These are phyloP conservation scores for Pichia thaimueangensis DNA, from an alignment of 805 yeast species.

Conservation along the genomic window DNA sequence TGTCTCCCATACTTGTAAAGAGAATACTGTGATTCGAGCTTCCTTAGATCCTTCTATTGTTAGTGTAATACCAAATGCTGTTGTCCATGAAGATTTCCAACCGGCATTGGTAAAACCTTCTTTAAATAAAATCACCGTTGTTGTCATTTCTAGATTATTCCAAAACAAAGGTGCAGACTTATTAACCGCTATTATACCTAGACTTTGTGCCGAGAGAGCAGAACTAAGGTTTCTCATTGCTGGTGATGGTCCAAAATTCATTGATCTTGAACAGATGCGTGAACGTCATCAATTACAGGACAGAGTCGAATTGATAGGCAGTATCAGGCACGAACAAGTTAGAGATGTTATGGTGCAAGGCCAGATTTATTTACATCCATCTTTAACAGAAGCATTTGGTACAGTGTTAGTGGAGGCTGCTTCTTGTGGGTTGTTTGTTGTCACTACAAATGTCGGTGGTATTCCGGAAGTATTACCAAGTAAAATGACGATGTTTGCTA, in stretches of 20 bases:
- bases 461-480: conserved; percentile 93
- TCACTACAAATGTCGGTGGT: conserved; percentile 95
- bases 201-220: conserved; percentile 57
- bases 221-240: conserved; percentile 79
- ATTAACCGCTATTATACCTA: conserved; percentile 76
- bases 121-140: conserved; percentile 59
- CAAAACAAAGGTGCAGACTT: conserved; percentile 97
- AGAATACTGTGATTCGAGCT: conserved; percentile 86
- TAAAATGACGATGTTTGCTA: conserved; percentile 88
- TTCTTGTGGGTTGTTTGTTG: conserved; percentile 87
- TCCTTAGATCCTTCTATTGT: conserved; percentile 69
- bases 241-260: conserved; percentile 94
- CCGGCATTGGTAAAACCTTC: conserved; percentile 35
- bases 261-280: conserved; percentile 92
- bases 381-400: conserved; percentile 96
- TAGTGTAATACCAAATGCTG: conserved; percentile 95
- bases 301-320: conserved; percentile 77
- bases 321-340: conserved; percentile 87
- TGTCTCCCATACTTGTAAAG: conserved; percentile 94
- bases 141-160: conserved; percentile 83
- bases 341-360: conserved; percentile 90
- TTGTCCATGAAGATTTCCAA: conserved; percentile 73
- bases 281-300: conserved; percentile 83
- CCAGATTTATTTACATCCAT: conserved; percentile 88
- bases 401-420: conserved; percentile 97